phyloP scores from a whole-genome alignment of 2,329 filamentous ascomycete genomes.

The Colletotrichum magnum region DNA sequence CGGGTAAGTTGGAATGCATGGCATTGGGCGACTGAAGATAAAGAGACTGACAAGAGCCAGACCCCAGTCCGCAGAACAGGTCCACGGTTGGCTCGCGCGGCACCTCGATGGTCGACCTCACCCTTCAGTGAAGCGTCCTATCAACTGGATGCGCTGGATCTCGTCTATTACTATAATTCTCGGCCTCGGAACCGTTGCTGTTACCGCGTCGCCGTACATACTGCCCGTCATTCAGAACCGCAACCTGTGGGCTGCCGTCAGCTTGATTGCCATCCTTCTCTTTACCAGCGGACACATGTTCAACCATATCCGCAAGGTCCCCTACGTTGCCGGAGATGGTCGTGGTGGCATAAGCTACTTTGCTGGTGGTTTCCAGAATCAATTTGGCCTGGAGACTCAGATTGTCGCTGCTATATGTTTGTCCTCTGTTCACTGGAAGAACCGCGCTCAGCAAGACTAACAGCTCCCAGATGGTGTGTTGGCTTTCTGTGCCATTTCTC shows the following conservation, averaged over 20 bases:
- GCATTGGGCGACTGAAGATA: not conserved
- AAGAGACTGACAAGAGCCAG: conserved; percentile 57
- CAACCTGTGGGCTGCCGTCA: conserved; percentile 93
- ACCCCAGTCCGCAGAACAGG: conserved; percentile 80
- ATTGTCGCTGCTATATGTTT: conserved; percentile 94
- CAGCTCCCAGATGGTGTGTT: conserved; percentile 71
- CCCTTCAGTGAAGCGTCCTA: conserved; percentile 83
- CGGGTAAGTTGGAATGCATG: conserved; percentile 70
- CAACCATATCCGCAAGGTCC: conserved; percentile 97
- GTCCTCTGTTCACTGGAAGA: conserved; percentile 53
- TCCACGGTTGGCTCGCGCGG: conserved; percentile 84
- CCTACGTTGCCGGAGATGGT: conserved; percentile 89
- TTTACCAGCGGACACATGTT: conserved; percentile 99
- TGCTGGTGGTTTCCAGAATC: conserved; percentile 91
- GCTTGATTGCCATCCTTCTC: conserved; percentile 88
- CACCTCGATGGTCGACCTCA: conserved; percentile 85
- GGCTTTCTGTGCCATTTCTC: conserved; percentile 90
- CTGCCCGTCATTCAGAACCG: conserved; percentile 88
- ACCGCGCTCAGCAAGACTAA: conserved; percentile 57
- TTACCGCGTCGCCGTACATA: conserved; percentile 83
- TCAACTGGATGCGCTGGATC: conserved; percentile 87
- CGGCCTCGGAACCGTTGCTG: conserved; percentile 76
- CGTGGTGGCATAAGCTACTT: conserved; percentile 92
- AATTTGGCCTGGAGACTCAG: conserved; percentile 95
- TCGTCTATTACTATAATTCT: conserved; percentile 77